phyloP scores from a whole-genome alignment of 1,284 basidiomycete species.

The Sanghuangporus weigelae region DNA sequence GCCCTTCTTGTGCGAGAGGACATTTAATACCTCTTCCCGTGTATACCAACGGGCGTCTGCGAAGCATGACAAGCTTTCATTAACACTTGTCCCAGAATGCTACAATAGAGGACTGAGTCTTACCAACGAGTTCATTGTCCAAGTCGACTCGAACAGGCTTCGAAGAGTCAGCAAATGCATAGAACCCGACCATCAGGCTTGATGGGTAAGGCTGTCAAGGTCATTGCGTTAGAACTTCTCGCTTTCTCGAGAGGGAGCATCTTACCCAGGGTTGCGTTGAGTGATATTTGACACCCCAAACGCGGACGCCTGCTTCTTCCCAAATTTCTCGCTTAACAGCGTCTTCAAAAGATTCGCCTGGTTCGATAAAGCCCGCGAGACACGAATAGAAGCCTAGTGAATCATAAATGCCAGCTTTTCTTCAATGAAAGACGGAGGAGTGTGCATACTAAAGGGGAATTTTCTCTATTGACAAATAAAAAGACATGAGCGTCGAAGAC shows the following conservation, averaged over 20 bases:
- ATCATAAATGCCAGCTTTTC: neutral
- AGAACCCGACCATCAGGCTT: slow-evolving; percentile 90
- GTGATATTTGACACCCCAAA: slow-evolving; percentile 84
- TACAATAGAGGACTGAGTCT: no score
- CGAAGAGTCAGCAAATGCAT: slow-evolving; percentile 67
- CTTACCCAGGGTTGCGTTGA: slow-evolving; percentile 79
- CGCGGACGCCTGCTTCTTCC: slow-evolving; percentile 90
- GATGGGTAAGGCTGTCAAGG: slow-evolving; percentile 72
- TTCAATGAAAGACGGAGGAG: neutral
- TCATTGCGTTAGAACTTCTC: neutral
- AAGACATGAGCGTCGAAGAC: slow-evolving; percentile 1
- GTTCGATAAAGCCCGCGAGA: slow-evolving; percentile 88
- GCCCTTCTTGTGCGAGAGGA: slow-evolving; percentile 55
- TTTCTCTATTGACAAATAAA: slow-evolving; percentile 43
- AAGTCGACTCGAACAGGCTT: slow-evolving; percentile 81
- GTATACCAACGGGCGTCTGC: slow-evolving; percentile 88
- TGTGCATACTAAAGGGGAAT: slow-evolving; percentile 44
- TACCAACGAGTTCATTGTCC: slow-evolving; percentile 94
- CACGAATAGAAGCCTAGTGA: slow-evolving; percentile 69
- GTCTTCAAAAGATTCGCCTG: slow-evolving; percentile 94
- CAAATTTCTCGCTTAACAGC: slow-evolving; percentile 90
- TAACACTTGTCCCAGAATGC: neutral
- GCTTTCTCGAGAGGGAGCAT: neutral
- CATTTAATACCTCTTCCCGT: slow-evolving; percentile 61
- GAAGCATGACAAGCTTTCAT: neutral